Percentiles rank a stretch among this genome's conserved stretches.
Evolutionary conservation across 1,284 basidiomycete genomes (phyloP).

Genomic region (Pseudozyma tsukubaensis): DNA sequence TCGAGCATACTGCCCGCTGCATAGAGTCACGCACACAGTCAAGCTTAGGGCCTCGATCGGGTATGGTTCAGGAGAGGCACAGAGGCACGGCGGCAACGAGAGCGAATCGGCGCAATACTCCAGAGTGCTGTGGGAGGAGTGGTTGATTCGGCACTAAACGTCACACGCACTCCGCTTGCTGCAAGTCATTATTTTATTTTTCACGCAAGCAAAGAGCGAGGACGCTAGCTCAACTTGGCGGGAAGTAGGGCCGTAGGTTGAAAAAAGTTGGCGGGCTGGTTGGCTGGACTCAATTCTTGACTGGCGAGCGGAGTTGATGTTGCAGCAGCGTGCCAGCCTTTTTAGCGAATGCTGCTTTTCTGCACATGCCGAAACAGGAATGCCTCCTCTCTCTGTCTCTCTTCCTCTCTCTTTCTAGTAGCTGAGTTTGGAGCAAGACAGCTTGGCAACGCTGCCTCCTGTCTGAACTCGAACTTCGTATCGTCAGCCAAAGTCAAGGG

Average conservation of each 20-base stretch:
- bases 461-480: neutral
- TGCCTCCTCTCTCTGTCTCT: neutral
- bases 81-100: neutral
- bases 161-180: too few relatives aligned
- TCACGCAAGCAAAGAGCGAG: neutral
- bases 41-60: neutral
- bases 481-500: neutral
- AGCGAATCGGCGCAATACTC: too few relatives aligned
- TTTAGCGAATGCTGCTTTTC: neutral
- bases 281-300: neutral
- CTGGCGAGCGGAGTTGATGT: slow-evolving; percentile 15
- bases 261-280: too few relatives aligned
- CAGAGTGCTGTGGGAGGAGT: too few relatives aligned
- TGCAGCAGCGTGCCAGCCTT: slow-evolving; percentile 5
- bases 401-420: neutral
- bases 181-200: neutral
- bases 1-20: slow-evolving; percentile 14
- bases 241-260: neutral
- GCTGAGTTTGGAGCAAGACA: slow-evolving; percentile 6
- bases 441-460: neutral
- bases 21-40: neutral
- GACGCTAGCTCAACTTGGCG: too few relatives aligned
- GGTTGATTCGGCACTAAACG: too few relatives aligned
- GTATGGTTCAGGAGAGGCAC: neutral
- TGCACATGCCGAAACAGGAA: neutral